These are phyloP conservation scores for Kwoniella shandongensis DNA, from an alignment of 768 basidiomycete genomes.

Conservation along the genomic window DNA sequence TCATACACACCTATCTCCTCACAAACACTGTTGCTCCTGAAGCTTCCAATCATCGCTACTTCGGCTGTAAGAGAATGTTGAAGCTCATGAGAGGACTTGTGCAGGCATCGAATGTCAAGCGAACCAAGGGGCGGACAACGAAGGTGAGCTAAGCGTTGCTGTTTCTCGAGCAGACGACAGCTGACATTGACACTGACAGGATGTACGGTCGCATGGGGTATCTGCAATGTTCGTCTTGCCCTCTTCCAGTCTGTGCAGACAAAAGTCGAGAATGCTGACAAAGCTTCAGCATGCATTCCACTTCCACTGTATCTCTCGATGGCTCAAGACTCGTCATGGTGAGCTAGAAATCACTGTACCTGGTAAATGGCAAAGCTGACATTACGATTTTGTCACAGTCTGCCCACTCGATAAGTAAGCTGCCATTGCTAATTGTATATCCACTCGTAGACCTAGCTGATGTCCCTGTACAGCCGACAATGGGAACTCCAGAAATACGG, in stretches of 20 bases:
- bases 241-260: not conserved
- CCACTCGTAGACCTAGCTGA: conserved; percentile 3
- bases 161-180: not conserved
- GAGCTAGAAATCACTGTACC: conserved; percentile 4
- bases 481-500: conserved; percentile 55
- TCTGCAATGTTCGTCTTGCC: conserved; percentile 72
- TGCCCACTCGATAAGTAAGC: conserved; percentile 54
- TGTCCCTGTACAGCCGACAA: conserved; percentile 41
- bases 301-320: conserved; percentile 98
- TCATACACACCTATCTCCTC: conserved; percentile 25
- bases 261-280: too few relatives aligned
- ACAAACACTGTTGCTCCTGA: not conserved
- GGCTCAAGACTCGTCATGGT: conserved; percentile 80
- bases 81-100: not conserved
- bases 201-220: conserved; percentile 93
- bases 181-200: too few relatives aligned
- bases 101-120: conserved; percentile 99
- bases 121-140: conserved; percentile 94
- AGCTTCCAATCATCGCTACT: not conserved
- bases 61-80: not conserved
- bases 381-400: conserved; percentile 29
- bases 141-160: conserved; percentile 63
- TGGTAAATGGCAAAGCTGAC: not conserved
- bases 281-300: conserved; percentile 85
- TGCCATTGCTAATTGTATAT: not conserved